Percentiles rank a stretch among this genome's conserved stretches.
These are phyloP conservation scores for Bassia scoparia DNA, from an alignment of 148 eudicot species.

Conservation along the genomic window DNA sequence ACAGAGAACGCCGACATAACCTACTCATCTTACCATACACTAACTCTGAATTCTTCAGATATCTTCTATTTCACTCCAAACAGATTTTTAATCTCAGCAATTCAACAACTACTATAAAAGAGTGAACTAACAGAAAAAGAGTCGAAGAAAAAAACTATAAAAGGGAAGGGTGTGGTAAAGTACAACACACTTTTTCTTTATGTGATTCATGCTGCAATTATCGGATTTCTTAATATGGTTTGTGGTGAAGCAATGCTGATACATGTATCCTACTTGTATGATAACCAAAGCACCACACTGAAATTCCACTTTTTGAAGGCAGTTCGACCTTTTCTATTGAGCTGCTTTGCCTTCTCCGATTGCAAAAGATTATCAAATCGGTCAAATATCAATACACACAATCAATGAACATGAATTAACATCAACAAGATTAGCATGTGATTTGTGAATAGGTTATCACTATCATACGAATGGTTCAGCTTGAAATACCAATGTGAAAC, in stretches of 20 bases:
- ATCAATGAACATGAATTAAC: not conserved
- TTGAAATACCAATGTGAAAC: too few species aligned
- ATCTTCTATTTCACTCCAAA: not conserved
- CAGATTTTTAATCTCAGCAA: not conserved
- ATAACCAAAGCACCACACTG: not conserved
- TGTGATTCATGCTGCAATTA: slow-evolving; percentile 24
- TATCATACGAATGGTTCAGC: too few species aligned
- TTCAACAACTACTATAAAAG: not conserved
- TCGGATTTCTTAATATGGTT: slow-evolving; percentile 16
- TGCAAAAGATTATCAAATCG: not conserved
- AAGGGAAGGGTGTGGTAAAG: slow-evolving; percentile 90
- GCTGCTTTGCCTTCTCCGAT: not conserved
- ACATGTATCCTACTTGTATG: slow-evolving; percentile 7
- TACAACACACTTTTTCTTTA: slow-evolving; percentile 51
- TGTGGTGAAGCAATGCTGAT: slow-evolving; percentile 25
- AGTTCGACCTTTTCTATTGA: not conserved
- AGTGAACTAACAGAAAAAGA: too few species aligned
- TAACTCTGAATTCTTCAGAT: not conserved
- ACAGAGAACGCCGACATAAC: not conserved
- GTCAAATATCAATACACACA: not conserved
- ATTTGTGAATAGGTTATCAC: too few species aligned
- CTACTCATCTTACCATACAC: not conserved
- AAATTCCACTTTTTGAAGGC: not conserved
- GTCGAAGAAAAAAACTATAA: slow-evolving; percentile 74
- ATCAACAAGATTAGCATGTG: not conserved